Evolutionary conservation across 2,329 filamentous ascomycete genomes (phyloP).

Genomic region (Ophiostoma sp.): DNA sequence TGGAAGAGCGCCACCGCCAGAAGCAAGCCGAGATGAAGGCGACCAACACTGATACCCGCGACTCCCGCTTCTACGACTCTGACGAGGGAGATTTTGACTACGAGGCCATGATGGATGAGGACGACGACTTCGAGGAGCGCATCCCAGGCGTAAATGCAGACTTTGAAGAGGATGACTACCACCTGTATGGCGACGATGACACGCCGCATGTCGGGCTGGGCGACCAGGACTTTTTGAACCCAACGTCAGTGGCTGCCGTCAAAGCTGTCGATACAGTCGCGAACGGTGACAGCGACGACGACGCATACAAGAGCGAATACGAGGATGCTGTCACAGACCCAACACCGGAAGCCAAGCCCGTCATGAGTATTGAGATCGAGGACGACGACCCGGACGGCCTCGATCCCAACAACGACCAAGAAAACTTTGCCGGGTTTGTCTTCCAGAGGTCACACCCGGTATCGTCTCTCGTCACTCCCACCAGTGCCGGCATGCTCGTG

Average conservation of each 20-base stretch:
- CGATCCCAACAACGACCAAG: constrained; percentile 53
- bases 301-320: neutral
- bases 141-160: constrained; percentile 53
- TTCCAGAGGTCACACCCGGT: constrained; percentile 52
- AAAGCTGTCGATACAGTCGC: constrained; percentile 40
- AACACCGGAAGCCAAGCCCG: constrained; percentile 21
- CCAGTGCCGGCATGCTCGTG: constrained; percentile 41
- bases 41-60: constrained; percentile 34
- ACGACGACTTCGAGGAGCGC: constrained; percentile 61
- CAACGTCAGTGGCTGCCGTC: constrained; percentile 35
- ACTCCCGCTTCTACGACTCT: constrained; percentile 57
- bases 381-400: constrained; percentile 33
- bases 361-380: constrained; percentile 23
- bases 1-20: constrained; percentile 68
- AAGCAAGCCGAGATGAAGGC: constrained; percentile 58
- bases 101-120: constrained; percentile 60
- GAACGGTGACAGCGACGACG: constrained; percentile 26
- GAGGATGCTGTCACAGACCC: neutral
- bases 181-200: constrained; percentile 31
- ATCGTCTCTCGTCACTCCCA: constrained; percentile 49
- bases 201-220: constrained; percentile 19
- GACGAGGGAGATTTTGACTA: constrained; percentile 58
- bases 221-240: neutral
- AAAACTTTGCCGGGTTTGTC: constrained; percentile 56
- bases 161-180: constrained; percentile 42